These are phyloP conservation scores for Marchantia polymorpha DNA, from an alignment of 225 moss, liverwort and hornwort species.

Conservation along the genomic window DNA sequence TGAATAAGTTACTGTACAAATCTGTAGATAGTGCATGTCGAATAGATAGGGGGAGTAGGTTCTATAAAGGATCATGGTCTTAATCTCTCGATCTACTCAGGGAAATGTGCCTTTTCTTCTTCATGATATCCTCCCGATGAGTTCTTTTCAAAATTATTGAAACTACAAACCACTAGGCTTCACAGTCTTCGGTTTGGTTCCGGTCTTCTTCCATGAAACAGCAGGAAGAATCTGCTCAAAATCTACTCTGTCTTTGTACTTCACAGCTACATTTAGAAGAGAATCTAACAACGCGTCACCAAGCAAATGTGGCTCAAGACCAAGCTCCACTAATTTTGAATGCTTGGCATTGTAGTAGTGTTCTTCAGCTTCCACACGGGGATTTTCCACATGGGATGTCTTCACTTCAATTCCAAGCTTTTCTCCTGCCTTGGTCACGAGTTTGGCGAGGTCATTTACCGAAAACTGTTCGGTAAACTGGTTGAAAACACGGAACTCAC, in stretches of 20 bases:
- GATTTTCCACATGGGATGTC: conserved; percentile 71
- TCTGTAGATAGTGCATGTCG: neutral
- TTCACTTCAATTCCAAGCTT: conserved; percentile 77
- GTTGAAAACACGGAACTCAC: conserved; percentile 94
- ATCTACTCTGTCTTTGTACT: conserved; percentile 77
- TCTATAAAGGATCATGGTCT: neutral
- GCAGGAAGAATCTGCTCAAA: conserved; percentile 84
- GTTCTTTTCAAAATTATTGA: neutral
- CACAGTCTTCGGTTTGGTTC: conserved; percentile 74
- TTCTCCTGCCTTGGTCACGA: conserved; percentile 78
- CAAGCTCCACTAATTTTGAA: conserved; percentile 85
- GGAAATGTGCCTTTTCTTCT: neutral
- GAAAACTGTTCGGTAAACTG: conserved; percentile 98
- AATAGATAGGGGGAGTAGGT: neutral
- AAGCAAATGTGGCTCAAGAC: conserved; percentile 81
- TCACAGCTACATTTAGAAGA: conserved; percentile 83
- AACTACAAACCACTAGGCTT: conserved; percentile 21
- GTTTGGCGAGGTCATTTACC: conserved; percentile 77
- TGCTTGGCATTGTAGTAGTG: conserved; percentile 99
- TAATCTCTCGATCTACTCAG: neutral
- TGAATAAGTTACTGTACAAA: conserved; percentile 1
- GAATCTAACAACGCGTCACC: conserved; percentile 83
- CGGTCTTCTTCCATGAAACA: conserved; percentile 88
- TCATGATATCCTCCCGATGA: neutral
- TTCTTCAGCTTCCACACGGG: conserved; percentile 88